A percentile compares a stretch with the other conserved stretches of the same genome.
phyloP scores from a whole-genome alignment of 768 basidiomycete species.

The Russula compacta region DNA sequence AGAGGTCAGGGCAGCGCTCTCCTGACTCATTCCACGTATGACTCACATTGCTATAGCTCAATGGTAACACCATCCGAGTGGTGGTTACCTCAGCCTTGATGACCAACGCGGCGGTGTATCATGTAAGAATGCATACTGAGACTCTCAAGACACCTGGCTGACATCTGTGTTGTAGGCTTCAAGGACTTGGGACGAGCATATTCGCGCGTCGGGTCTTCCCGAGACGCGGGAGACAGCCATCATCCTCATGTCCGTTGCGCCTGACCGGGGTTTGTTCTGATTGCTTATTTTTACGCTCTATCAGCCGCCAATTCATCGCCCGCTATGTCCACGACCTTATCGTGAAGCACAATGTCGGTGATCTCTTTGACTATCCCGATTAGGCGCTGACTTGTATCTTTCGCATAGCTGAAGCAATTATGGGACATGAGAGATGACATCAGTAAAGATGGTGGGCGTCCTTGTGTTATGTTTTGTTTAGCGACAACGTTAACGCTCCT shows the following conservation, averaged over 20 bases:
- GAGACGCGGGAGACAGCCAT: conserved; percentile 11
- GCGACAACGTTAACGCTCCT: not conserved
- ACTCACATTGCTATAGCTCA: conserved; percentile 9
- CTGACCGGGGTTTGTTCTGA: not conserved
- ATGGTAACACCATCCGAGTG: conserved; percentile 4
- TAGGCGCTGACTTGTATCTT: not conserved
- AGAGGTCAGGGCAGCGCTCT: not conserved
- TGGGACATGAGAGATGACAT: conserved; percentile 12
- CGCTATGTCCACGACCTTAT: conserved; percentile 18
- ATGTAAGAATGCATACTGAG: not conserved
- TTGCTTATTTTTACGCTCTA: conserved; percentile 7
- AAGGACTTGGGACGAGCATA: conserved; percentile 17
- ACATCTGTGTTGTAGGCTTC: conserved; percentile 3
- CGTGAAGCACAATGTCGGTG: conserved; percentile 16
- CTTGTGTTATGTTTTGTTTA: not conserved
- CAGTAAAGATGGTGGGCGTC: conserved; percentile 11
- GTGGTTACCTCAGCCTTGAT: conserved; percentile 11
- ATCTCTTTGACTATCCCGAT: not conserved
- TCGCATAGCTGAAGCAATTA: conserved; percentile 9
- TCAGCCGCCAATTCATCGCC: conserved; percentile 16
- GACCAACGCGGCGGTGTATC: conserved; percentile 16
- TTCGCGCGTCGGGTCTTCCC: conserved; percentile 10
- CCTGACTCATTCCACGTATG: not conserved
- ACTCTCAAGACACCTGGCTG: not conserved
- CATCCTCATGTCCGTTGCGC: conserved; percentile 11